phyloP scores from a whole-genome alignment of 768 basidiomycete genomes.

The Neoboletus subvelutipes region DNA sequence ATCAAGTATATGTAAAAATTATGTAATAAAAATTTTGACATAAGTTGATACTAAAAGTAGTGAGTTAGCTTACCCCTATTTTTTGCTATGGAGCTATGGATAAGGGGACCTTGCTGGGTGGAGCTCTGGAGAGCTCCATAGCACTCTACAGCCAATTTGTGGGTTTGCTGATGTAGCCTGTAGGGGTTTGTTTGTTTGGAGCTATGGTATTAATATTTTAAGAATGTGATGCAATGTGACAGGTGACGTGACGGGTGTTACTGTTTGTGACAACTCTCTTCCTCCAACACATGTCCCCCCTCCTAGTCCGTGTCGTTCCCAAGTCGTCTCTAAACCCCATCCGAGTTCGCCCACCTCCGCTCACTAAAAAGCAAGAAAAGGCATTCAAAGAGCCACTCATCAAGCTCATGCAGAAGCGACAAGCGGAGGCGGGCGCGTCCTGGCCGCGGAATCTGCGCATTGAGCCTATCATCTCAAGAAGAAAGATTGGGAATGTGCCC shows the following conservation, averaged over 20 bases:
- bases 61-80: too few species aligned
- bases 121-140: too few species aligned
- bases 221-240: slow-evolving; percentile 22
- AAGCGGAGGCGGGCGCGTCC: slow-evolving; percentile 36
- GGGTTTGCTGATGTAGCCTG: too few species aligned
- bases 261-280: not conserved
- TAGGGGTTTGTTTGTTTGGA: too few species aligned
- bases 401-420: slow-evolving; percentile 41
- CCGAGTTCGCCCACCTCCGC: slow-evolving; percentile 31
- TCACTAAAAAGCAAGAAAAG: slow-evolving; percentile 32
- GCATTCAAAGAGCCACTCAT: slow-evolving; percentile 38
- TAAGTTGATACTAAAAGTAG: too few species aligned
- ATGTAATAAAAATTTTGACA: too few species aligned
- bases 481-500: slow-evolving; percentile 40
- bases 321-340: slow-evolving; percentile 28
- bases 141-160: too few species aligned
- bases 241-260: slow-evolving; percentile 19
- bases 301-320: slow-evolving; percentile 39
- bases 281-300: slow-evolving; percentile 9
- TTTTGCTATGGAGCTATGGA: too few species aligned
- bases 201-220: too few species aligned
- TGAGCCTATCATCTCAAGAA: slow-evolving; percentile 43
- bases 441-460: slow-evolving; percentile 53
- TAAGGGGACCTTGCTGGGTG: too few species aligned
- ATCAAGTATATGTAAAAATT: too few species aligned